phyloP scores from a whole-genome alignment of 148 eudicot species.

The Arctostaphylos glauca region DNA sequence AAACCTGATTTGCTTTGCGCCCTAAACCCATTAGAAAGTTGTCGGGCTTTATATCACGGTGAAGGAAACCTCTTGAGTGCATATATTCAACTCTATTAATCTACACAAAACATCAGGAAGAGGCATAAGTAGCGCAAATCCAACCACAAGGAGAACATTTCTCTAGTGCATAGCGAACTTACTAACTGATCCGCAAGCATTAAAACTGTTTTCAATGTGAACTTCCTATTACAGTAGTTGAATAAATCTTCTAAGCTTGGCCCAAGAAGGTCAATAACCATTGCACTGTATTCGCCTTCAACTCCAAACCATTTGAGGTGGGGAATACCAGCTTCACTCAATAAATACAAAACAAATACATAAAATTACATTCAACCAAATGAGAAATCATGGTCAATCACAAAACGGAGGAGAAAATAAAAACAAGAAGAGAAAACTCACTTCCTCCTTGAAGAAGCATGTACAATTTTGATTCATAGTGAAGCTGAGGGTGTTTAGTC shows the following conservation, averaged over 20 bases:
- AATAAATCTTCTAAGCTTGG: slow-evolving; percentile 73
- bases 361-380: neutral
- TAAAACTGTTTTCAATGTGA: slow-evolving; percentile 74
- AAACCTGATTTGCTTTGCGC: slow-evolving; percentile 98
- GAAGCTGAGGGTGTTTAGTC: slow-evolving; percentile 39
- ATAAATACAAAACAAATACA: neutral
- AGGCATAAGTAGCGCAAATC: neutral
- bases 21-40: slow-evolving; percentile 97
- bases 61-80: slow-evolving; percentile 98
- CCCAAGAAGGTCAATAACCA: slow-evolving; percentile 82
- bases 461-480: slow-evolving; percentile 29
- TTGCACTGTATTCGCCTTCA: slow-evolving; percentile 63
- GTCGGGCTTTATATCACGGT: slow-evolving; percentile 97
- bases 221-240: slow-evolving; percentile 63
- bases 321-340: slow-evolving; percentile 60
- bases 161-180: slow-evolving; percentile 12
- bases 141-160: neutral
- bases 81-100: slow-evolving; percentile 64
- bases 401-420: neutral
- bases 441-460: slow-evolving; percentile 34
- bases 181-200: slow-evolving; percentile 80
- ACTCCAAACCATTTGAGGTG: slow-evolving; percentile 72
- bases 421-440: slow-evolving; percentile 14
- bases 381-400: neutral
- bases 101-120: slow-evolving; percentile 25